These are phyloP conservation scores for Eucalyptus paniculata DNA, from an alignment of 345 rosid species.

Conservation along the genomic window DNA sequence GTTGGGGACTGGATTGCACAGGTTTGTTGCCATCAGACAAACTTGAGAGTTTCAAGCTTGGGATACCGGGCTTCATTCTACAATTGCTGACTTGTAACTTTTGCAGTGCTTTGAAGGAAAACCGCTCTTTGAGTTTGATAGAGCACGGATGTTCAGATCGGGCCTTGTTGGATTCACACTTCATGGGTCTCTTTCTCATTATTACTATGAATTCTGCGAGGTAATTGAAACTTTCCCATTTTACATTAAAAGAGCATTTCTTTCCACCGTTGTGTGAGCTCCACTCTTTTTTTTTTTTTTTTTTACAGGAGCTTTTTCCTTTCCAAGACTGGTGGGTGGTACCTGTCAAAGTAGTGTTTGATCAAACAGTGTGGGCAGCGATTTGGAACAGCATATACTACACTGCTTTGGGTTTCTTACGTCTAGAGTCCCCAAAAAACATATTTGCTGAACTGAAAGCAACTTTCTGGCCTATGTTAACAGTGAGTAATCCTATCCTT, in stretches of 20 bases:
- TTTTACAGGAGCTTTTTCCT: slow-evolving; percentile 60
- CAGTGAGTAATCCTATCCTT: slow-evolving; percentile 31
- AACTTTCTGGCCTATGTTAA: slow-evolving; percentile 80
- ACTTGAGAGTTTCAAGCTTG: background rate
- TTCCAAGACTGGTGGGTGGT: slow-evolving; percentile 96
- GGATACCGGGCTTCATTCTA: background rate
- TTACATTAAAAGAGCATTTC: background rate
- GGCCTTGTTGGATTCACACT: slow-evolving; percentile 91
- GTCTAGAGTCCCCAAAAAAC: slow-evolving; percentile 66
- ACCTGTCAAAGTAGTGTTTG: slow-evolving; percentile 80
- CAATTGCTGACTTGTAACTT: background rate
- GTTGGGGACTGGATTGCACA: slow-evolving; percentile 98
- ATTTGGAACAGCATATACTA: slow-evolving; percentile 90
- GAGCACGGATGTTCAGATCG: slow-evolving; percentile 80
- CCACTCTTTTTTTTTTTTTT: background rate
- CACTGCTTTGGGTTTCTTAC: slow-evolving; percentile 53
- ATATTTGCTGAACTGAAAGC: slow-evolving; percentile 60
- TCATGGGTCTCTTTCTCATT: slow-evolving; percentile 91
- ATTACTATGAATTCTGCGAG: slow-evolving; percentile 89
- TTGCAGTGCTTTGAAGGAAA: slow-evolving; percentile 83
- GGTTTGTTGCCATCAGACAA: slow-evolving; percentile 19
- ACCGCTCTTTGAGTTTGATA: slow-evolving; percentile 74
- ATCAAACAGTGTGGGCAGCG: slow-evolving; percentile 93
- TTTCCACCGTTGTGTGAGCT: background rate
- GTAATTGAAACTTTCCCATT: slow-evolving; percentile 2